Evolutionary conservation across 257 asterid species (phyloP).

Genomic region (Lavandula angustifolia): DNA sequence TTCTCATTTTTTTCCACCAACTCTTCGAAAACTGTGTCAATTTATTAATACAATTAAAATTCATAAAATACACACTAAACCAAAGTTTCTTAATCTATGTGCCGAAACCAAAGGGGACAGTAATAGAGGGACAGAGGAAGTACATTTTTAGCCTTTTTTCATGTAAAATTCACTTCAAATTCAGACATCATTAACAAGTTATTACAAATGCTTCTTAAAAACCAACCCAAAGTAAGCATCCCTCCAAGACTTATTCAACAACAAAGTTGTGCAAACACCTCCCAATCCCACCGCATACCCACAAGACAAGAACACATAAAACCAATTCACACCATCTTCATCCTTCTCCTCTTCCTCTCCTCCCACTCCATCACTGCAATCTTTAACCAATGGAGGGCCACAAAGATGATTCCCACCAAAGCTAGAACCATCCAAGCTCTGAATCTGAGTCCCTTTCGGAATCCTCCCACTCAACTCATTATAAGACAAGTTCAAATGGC

Average conservation of each 20-base stretch:
- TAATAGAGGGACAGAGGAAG: too few species aligned
- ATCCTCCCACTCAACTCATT: conserved; percentile 28
- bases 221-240: conserved; percentile 24
- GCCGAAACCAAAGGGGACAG: too few species aligned
- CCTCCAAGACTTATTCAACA: conserved; percentile 14
- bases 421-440: background rate
- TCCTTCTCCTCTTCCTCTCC: background rate
- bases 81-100: too few species aligned
- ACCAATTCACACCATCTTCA: conserved; percentile 6
- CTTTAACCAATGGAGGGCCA: conserved; percentile 24
- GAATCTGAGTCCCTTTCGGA: conserved; percentile 23
- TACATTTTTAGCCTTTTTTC: too few species aligned
- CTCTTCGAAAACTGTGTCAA: too few species aligned
- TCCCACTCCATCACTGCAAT: background rate
- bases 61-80: too few species aligned
- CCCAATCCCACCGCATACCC: conserved; percentile 27
- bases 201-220: background rate
- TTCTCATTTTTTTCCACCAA: too few species aligned
- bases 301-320: conserved; percentile 1
- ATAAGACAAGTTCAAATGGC: conserved; percentile 24
- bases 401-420: conserved; percentile 31
- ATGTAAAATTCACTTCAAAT: too few species aligned
- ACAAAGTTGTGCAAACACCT: conserved; percentile 5
- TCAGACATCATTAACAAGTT: too few species aligned
- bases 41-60: too few species aligned